A percentile compares a stretch with the other conserved stretches of the same genome.
Conservation (phyloP, 305 asterid genomes). For the Fraxinus platypoda region DNA sequence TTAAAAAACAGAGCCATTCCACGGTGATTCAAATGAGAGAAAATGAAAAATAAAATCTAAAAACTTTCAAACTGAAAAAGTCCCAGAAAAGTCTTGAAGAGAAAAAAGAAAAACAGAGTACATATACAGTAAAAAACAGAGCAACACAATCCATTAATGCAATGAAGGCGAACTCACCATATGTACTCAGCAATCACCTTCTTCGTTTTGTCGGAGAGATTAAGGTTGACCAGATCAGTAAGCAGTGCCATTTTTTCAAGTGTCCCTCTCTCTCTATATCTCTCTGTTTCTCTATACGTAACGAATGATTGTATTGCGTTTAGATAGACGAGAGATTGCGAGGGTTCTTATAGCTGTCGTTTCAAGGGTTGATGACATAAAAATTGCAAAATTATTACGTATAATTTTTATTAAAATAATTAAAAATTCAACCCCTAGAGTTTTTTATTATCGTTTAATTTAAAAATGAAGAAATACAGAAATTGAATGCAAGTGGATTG, state of each 20-base stretch:
- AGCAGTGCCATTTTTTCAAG: slow-evolving; percentile 32
- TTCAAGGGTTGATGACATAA: not conserved
- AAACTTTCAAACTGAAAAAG: not conserved
- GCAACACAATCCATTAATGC: not conserved
- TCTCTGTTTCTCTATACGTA: not conserved
- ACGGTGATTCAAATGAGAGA: too few species aligned
- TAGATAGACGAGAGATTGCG: not conserved
- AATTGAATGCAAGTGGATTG: not conserved
- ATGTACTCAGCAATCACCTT: slow-evolving; percentile 52
- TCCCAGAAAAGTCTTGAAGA: not conserved
- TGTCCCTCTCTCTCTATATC: not conserved
- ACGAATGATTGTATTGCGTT: not conserved
- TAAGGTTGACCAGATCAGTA: slow-evolving; percentile 50
- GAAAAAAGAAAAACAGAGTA: not conserved
- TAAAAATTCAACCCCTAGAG: not conserved
- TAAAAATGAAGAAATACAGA: not conserved
- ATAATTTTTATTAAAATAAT: not conserved
- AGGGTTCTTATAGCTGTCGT: not conserved
- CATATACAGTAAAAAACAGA: not conserved
- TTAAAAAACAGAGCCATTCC: not conserved
- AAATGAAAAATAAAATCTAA: too few species aligned
- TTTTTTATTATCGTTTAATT: not conserved
- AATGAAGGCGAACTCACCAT: slow-evolving; percentile 40
- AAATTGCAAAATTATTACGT: not conserved
- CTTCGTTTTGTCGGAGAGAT: slow-evolving; percentile 42